A percentile compares a stretch with the other conserved stretches of the same genome.
Conservation (phyloP, 768 basidiomycete genomes). For the Tremella fuciformis region DNA sequence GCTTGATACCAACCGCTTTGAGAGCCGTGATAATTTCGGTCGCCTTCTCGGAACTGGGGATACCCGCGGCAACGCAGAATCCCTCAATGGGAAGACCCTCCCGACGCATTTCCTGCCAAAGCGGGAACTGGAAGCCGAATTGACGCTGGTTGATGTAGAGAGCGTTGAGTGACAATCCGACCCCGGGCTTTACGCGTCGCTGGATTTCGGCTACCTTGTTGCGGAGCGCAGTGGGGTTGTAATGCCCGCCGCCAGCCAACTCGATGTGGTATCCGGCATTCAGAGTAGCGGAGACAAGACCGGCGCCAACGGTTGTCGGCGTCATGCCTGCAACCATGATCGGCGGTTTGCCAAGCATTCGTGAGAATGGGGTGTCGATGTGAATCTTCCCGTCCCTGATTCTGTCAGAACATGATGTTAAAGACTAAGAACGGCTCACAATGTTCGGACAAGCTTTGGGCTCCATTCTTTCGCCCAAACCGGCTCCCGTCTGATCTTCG, state of each 20-base stretch:
- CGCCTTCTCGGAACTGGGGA: slow-evolving; percentile 94
- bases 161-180: slow-evolving; percentile 89
- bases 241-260: slow-evolving; percentile 96
- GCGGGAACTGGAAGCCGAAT: slow-evolving; percentile 92
- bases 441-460: slow-evolving; percentile 81
- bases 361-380: slow-evolving; percentile 94
- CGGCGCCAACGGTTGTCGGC: slow-evolving; percentile 89
- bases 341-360: slow-evolving; percentile 90
- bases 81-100: slow-evolving; percentile 96
- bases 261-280: slow-evolving; percentile 94
- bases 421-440: slow-evolving; percentile 57
- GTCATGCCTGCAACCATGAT: slow-evolving; percentile 99
- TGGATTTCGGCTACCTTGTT: slow-evolving; percentile 91
- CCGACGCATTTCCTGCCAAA: slow-evolving; percentile 96
- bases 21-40: slow-evolving; percentile 89
- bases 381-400: slow-evolving; percentile 84
- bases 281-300: slow-evolving; percentile 89
- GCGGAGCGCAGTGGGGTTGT: slow-evolving; percentile 83
- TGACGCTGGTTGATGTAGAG: slow-evolving; percentile 98
- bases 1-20: slow-evolving; percentile 79
- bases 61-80: slow-evolving; percentile 98
- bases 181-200: slow-evolving; percentile 74
- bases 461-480: slow-evolving; percentile 90
- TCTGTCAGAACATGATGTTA: slow-evolving; percentile 11
- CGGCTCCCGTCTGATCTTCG: slow-evolving; percentile 68